Evolutionary conservation across 352 stramenopile genomes (phyloP).

Genomic region (Globisporangium canariense): DNA sequence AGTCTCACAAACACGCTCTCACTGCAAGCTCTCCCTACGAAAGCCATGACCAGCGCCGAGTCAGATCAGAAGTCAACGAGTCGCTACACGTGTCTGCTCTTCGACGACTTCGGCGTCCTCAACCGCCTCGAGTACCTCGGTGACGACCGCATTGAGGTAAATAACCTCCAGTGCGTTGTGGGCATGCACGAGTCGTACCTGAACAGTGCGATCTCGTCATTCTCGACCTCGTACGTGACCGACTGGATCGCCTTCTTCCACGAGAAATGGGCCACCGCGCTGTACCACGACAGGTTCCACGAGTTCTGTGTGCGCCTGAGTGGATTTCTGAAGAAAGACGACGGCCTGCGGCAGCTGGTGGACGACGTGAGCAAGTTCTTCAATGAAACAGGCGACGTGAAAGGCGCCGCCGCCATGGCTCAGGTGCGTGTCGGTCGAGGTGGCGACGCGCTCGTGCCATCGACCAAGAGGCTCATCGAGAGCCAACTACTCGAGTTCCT

Average conservation of each 20-base stretch:
- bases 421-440: slow-evolving; percentile 66
- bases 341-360: slow-evolving; percentile 59
- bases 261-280: slow-evolving; percentile 62
- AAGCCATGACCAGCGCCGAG: slow-evolving; percentile 20
- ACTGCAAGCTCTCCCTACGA: slow-evolving; percentile 57
- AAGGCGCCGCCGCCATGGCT: slow-evolving; percentile 52
- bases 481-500: slow-evolving; percentile 76
- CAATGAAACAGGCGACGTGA: slow-evolving; percentile 58
- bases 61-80: slow-evolving; percentile 5
- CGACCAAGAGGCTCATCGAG: slow-evolving; percentile 75
- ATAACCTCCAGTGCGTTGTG: slow-evolving; percentile 72
- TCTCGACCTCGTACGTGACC: slow-evolving; percentile 57
- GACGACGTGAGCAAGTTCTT: slow-evolving; percentile 61
- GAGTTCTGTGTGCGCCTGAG: slow-evolving; percentile 64
- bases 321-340: slow-evolving; percentile 62
- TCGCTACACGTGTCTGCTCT: slow-evolving; percentile 69
- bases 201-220: slow-evolving; percentile 77
- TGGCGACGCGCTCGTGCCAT: slow-evolving; percentile 52
- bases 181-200: slow-evolving; percentile 85
- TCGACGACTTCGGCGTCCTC: slow-evolving; percentile 75
- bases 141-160: slow-evolving; percentile 42
- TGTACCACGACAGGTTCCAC: slow-evolving; percentile 81
- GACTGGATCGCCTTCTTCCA: slow-evolving; percentile 88
- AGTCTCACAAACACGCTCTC: slow-evolving; percentile 63
- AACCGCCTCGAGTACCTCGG: slow-evolving; percentile 72